Evolutionary conservation across 2,329 filamentous ascomycete genomes (phyloP).

Genomic region (Colletotrichum tabaci): DNA sequence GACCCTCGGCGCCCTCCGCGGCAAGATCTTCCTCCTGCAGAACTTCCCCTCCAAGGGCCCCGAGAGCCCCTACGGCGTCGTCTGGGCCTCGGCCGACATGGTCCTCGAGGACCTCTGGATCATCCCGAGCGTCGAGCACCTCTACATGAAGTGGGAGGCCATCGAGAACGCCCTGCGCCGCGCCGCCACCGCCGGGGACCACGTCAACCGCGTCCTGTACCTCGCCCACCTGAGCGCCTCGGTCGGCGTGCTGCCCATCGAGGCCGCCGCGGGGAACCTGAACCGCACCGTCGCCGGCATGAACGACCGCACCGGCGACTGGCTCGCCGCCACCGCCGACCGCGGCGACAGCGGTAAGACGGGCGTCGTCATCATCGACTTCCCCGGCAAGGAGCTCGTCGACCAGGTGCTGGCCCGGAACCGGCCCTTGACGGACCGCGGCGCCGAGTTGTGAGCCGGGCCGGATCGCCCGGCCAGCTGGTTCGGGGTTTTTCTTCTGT

Average conservation of each 20-base stretch:
- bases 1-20: slow-evolving; percentile 61
- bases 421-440: slow-evolving; percentile 44
- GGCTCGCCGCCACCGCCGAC: slow-evolving; percentile 49
- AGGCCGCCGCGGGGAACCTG: slow-evolving; percentile 63
- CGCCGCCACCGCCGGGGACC: slow-evolving; percentile 50
- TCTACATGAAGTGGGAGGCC: slow-evolving; percentile 63
- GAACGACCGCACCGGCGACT: slow-evolving; percentile 65
- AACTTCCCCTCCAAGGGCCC: slow-evolving; percentile 56
- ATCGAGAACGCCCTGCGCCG: slow-evolving; percentile 58
- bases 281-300: slow-evolving; percentile 61
- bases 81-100: slow-evolving; percentile 62
- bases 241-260: slow-evolving; percentile 64
- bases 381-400: slow-evolving; percentile 61
- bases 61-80: slow-evolving; percentile 56
- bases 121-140: slow-evolving; percentile 58
- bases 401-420: slow-evolving; percentile 61
- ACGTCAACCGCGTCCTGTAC: slow-evolving; percentile 57
- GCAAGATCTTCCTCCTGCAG: slow-evolving; percentile 63
- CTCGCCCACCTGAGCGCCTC: slow-evolving; percentile 64
- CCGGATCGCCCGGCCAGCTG: not conserved
- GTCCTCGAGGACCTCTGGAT: slow-evolving; percentile 64
- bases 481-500: not conserved
- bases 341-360: slow-evolving; percentile 49
- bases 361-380: slow-evolving; percentile 65
- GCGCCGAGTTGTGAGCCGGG: slow-evolving; percentile 25